Conservation (phyloP, 148 eudicot species). For the Chenopodium album region DNA sequence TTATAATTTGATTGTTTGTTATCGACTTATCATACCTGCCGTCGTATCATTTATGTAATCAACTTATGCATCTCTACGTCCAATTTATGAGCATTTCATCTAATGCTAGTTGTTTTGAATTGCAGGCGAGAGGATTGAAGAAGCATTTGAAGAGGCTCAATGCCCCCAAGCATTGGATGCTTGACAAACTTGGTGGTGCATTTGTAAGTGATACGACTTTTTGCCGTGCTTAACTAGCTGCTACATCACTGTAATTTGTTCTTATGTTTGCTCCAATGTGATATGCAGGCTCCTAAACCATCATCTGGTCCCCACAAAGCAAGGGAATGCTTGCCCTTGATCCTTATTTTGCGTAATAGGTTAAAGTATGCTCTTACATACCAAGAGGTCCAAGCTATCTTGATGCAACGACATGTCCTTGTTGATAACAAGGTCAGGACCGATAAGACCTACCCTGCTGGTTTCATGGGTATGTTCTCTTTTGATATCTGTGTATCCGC, state of each 20-base stretch:
- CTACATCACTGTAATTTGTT: background rate
- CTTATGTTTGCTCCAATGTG: background rate
- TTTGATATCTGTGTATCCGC: background rate
- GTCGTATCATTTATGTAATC: background rate
- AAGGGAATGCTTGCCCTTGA: conserved; percentile 56
- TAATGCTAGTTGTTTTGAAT: background rate
- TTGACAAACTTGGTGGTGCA: conserved; percentile 63
- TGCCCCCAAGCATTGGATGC: conserved; percentile 62
- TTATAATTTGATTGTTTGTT: background rate
- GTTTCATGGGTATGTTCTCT: conserved; percentile 52
- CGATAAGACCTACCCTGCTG: conserved; percentile 45
- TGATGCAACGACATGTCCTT: conserved; percentile 52
- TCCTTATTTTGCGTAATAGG: conserved; percentile 49
- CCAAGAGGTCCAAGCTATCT: conserved; percentile 45
- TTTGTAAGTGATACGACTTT: conserved; percentile 16
- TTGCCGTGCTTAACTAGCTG: too few relatives aligned
- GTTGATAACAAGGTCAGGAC: conserved; percentile 56
- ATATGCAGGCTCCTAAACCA: conserved; percentile 52
- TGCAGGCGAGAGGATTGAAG: conserved; percentile 58
- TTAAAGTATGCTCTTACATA: conserved; percentile 52
- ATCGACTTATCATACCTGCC: background rate
- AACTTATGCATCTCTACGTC: background rate
- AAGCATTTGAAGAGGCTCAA: conserved; percentile 66
- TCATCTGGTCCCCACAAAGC: conserved; percentile 62
- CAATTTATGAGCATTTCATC: background rate